Base-by-base conservation (phyloP, 2,329 filamentous ascomycete genomes). In the Myriosclerotinia scirpicola region DNA sequence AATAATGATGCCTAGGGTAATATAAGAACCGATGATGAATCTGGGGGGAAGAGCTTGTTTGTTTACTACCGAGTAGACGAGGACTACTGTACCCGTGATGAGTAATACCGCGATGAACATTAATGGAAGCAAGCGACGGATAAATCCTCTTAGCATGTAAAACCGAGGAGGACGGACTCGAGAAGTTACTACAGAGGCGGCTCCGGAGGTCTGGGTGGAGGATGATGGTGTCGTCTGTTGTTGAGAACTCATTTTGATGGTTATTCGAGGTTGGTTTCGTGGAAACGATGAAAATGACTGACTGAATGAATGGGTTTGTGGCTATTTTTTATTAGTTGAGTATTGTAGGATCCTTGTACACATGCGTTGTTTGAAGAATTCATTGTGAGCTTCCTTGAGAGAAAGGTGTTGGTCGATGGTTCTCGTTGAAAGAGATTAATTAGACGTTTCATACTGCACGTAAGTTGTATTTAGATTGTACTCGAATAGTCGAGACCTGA, bases 91-190 rank as follows among this genome's bases (percentile, higher is more conserved):
- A 1, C 40, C 40, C 7, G 55, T 59, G 26, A 59, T 59, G 26
- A 46, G 55, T 5, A 42, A 30, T 26, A 46, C 5, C 22, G 56
- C 36, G 55, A 46, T 46, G 40, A 59, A 22, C 12, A 38, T 22
- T 8, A 60, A 7, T 4, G 56, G 56, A 3, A 48, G 56, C 20
- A 60, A 30, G 6, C 42, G 56, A 17, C 11, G 15, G 1, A 20
- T 48, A 30, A 48, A 48, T 17, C 20, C 56, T 9, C 20, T 34
- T n/a, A 60, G 26, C 30, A 60, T 60, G 56, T 48, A 48, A 14
- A 17, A 60, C 17, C 42, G 42, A 38, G 42, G 42, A 1, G 42
- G 42, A 2, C 42, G 42, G 12, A 60, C n/a, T 5, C 7, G 42
- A 17, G 42, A 48, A 3, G 30, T 48, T 20, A 26, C 30, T 36